Base-by-base conservation (phyloP, 768 basidiomycete species). In the Pholiota microspora region DNA sequence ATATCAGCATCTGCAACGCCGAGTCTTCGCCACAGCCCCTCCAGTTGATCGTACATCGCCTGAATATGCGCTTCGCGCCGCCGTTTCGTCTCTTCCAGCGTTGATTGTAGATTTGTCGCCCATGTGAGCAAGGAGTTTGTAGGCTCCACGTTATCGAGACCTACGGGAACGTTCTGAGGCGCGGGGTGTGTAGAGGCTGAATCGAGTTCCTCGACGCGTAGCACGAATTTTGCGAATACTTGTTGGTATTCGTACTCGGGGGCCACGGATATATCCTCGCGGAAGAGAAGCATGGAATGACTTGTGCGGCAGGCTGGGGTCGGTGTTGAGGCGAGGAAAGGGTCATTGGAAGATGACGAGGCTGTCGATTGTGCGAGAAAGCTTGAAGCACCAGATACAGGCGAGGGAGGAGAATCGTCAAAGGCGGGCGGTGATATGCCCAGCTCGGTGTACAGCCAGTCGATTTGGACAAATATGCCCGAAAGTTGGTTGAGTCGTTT, bases 31-130 rank as follows among this genome's bases (percentile, higher is more conserved):
- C 96, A 99, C 2, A 98, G 79, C 0, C 85, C 85, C 67, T 96
- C 95, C 1, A 99, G 79, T 59, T 93, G 85, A 68, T 98, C 94
- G 64, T 94, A 99, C 77, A 98, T 88, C 0, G 86, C 80, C 67
- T 99, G 96, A 27, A 99, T 98, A 59, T 87, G 84, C 0, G 81
- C 72, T 63, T 96, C 94, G 10, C 94, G 80, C 27, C 80, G 73
- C 32, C 80, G 78, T 70, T 94, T 94, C 48, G 84, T 75, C 12
- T 89, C 85, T 55, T 86, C 84, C 52, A 97, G 78, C 48, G 84
- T 77, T 4, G 72, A 55, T 48, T 77, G 79, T 53, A 84, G 72
- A 15, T 73, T 70, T 27, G 81, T 75, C 0, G 89, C 86, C 85
- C 93, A 94, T 7, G 75, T 62, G 25, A 95, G 67, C n/a, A 97